phyloP scores from a whole-genome alignment of 2,329 filamentous ascomycete genomes.

The Diaporthe sp. region DNA sequence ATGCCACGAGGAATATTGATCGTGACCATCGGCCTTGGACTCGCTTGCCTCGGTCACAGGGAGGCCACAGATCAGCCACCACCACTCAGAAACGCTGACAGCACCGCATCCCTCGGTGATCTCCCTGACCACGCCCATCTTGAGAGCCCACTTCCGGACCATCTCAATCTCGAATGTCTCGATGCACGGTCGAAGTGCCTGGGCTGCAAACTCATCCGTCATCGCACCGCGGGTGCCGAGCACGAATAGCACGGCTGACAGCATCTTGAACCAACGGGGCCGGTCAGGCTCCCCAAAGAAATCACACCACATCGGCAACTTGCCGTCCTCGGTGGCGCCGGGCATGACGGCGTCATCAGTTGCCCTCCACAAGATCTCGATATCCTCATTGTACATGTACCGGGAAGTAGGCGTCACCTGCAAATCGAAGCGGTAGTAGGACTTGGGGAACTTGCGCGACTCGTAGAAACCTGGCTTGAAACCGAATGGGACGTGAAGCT shows the following conservation, averaged over 20 bases:
- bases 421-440: slow-evolving; percentile 74
- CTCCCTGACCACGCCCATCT: slow-evolving; percentile 64
- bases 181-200: slow-evolving; percentile 68
- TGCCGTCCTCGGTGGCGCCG: slow-evolving; percentile 55
- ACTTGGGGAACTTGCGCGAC: slow-evolving; percentile 76
- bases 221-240: slow-evolving; percentile 74
- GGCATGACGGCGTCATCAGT: slow-evolving; percentile 56
- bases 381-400: slow-evolving; percentile 64
- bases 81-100: slow-evolving; percentile 69
- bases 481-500: slow-evolving; percentile 76
- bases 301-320: slow-evolving; percentile 80
- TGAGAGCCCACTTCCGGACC: slow-evolving; percentile 70
- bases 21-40: neutral
- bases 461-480: slow-evolving; percentile 81
- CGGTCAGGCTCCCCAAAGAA: slow-evolving; percentile 72
- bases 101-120: slow-evolving; percentile 51
- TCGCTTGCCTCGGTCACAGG: slow-evolving; percentile 38
- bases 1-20: slow-evolving; percentile 37
- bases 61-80: slow-evolving; percentile 72
- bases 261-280: slow-evolving; percentile 74
- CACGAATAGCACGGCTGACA: slow-evolving; percentile 73
- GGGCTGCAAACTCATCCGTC: slow-evolving; percentile 64
- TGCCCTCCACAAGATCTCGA: slow-evolving; percentile 41
- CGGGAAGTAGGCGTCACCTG: slow-evolving; percentile 68
- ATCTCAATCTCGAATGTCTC: slow-evolving; percentile 74